Evolutionary conservation across 78 protist genomes (phyloP).

Genomic region (Dictyostelium purpureum): DNA sequence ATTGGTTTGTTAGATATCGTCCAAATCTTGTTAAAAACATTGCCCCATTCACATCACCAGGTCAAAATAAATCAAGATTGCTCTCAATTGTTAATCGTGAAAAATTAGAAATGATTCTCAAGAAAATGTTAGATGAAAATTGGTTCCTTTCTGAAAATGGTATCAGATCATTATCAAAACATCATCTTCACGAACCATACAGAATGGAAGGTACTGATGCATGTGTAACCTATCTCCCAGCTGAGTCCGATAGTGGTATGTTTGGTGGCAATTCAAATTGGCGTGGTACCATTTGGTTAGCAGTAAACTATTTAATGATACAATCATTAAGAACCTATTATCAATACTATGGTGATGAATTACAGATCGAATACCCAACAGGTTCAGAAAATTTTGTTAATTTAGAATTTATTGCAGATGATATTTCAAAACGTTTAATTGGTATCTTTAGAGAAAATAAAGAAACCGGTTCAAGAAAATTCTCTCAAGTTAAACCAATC

Average conservation of each 20-base stretch:
- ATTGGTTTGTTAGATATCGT: constrained; percentile 77
- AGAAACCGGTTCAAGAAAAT: constrained; percentile 38
- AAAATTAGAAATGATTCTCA: constrained; percentile 10
- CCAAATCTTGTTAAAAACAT: constrained; percentile 27
- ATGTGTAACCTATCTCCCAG: constrained; percentile 58
- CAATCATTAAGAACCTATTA: constrained; percentile 72
- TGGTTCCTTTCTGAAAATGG: constrained; percentile 84
- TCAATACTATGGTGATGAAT: constrained; percentile 53
- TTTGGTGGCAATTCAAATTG: constrained; percentile 90
- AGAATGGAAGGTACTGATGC: background rate
- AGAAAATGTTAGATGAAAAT: constrained; percentile 61
- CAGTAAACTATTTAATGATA: constrained; percentile 77
- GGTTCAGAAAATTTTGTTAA: constrained; percentile 10
- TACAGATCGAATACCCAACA: constrained; percentile 64
- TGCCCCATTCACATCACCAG: constrained; percentile 17
- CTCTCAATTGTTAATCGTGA: constrained; percentile 67
- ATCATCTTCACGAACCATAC: constrained; percentile 65
- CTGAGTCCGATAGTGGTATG: constrained; percentile 56
- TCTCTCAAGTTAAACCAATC: constrained; percentile 6
- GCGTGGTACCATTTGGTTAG: constrained; percentile 92
- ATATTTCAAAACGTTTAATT: constrained; percentile 39
- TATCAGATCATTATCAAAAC: constrained; percentile 75
- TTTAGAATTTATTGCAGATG: constrained; percentile 9
- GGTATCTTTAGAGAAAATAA: constrained; percentile 24
- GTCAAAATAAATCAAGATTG: constrained; percentile 16